Percentiles rank a stretch among this genome's conserved stretches.
Conservation (phyloP, 2,329 filamentous ascomycete species). For the Calonectria pseudoreteaudii region DNA sequence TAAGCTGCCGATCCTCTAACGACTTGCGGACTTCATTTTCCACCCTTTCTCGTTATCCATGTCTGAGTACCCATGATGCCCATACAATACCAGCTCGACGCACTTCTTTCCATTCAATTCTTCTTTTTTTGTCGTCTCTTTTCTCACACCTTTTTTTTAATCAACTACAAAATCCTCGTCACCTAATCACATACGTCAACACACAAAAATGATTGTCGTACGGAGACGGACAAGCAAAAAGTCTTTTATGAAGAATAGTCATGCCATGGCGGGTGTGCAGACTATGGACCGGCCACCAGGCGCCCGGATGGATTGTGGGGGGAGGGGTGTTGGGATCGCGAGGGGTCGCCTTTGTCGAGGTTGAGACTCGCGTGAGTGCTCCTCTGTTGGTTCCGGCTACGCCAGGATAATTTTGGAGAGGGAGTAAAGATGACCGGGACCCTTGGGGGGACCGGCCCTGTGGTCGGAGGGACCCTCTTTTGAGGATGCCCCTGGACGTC, state of each 20-base stretch:
- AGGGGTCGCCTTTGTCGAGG: slow-evolving; percentile 28
- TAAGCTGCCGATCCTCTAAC: slow-evolving; percentile 61
- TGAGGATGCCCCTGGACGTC: slow-evolving; percentile 32
- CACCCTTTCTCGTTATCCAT: slow-evolving; percentile 61
- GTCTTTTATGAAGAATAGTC: slow-evolving; percentile 52
- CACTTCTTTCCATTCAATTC: slow-evolving; percentile 63
- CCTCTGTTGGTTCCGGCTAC: slow-evolving; percentile 16
- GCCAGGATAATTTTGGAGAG: slow-evolving; percentile 33
- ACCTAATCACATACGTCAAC: slow-evolving; percentile 51
- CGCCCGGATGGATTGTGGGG: slow-evolving; percentile 31
- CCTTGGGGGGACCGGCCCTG: slow-evolving; percentile 32
- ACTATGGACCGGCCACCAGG: slow-evolving; percentile 44
- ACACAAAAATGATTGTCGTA: slow-evolving; percentile 46
- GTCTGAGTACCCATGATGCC: slow-evolving; percentile 70
- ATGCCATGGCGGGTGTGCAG: slow-evolving; percentile 48
- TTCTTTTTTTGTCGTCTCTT: slow-evolving; percentile 52
- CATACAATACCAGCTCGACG: slow-evolving; percentile 69
- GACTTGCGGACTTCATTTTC: slow-evolving; percentile 36
- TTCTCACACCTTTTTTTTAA: slow-evolving; percentile 54
- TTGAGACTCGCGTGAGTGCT: slow-evolving; percentile 28
- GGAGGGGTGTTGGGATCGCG: slow-evolving; percentile 6
- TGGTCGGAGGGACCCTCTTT: slow-evolving; percentile 22
- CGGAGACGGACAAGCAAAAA: slow-evolving; percentile 47
- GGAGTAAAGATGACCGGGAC: slow-evolving; percentile 34
- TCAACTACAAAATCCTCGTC: slow-evolving; percentile 50